These are phyloP conservation scores for Anisodus acutangulus DNA, from an alignment of 257 asterid genomes.

Conservation along the genomic window DNA sequence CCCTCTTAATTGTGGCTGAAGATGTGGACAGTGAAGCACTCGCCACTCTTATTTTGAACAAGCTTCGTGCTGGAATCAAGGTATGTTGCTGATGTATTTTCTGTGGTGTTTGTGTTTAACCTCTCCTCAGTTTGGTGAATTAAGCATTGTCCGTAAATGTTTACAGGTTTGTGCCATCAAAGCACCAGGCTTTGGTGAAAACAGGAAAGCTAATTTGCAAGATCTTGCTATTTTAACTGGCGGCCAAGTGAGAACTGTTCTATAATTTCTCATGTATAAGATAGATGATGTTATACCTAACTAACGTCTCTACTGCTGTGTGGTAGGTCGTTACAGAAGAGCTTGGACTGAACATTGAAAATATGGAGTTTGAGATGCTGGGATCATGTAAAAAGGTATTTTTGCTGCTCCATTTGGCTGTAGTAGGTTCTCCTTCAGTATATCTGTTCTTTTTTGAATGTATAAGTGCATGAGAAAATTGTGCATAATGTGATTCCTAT, in stretches of 20 bases:
- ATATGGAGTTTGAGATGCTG: conserved; percentile 78
- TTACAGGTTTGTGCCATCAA: conserved; percentile 88
- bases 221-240: conserved; percentile 92
- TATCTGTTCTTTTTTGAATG: not conserved
- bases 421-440: not conserved
- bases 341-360: conserved; percentile 84
- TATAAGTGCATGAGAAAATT: not conserved
- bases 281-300: not conserved
- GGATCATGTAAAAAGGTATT: conserved; percentile 93
- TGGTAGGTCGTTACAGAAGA: conserved; percentile 88
- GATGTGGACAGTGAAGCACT: conserved; percentile 97
- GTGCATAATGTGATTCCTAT: not conserved
- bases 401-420: not conserved
- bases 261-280: not conserved
- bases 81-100: conserved; percentile 36
- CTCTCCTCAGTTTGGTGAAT: not conserved
- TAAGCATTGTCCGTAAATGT: not conserved
- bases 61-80: conserved; percentile 94
- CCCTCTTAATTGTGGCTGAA: conserved; percentile 83
- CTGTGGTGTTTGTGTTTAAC: not conserved
- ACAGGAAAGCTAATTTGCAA: conserved; percentile 75
- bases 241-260: conserved; percentile 63
- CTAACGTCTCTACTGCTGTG: not conserved
- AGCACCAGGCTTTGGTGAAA: conserved; percentile 97
- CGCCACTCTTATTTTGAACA: conserved; percentile 91